Percentiles rank a stretch among this genome's conserved stretches.
Evolutionary conservation across 177 flowering plant genomes (phyloP).

Genomic region (Vitis hybrid): DNA sequence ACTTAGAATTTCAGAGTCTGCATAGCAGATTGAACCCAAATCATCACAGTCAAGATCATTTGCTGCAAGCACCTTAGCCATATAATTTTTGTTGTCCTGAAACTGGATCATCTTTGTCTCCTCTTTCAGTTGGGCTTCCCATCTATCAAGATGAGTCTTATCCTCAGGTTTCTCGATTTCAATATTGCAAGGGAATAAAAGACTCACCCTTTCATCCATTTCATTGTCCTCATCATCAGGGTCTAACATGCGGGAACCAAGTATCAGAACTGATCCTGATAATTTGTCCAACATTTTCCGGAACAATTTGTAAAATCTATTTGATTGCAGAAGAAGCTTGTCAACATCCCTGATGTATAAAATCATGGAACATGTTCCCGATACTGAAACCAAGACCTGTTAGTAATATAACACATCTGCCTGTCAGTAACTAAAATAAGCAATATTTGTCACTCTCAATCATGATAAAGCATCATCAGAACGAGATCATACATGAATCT

Average conservation of each 20-base stretch:
- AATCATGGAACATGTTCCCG: conserved; percentile 38
- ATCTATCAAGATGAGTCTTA: conserved; percentile 37
- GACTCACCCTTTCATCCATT: conserved; percentile 33
- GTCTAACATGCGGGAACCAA: conserved; percentile 43
- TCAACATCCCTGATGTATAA: conserved; percentile 49
- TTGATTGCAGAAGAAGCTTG: conserved; percentile 39
- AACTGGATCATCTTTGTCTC: conserved; percentile 41
- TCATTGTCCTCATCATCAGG: conserved; percentile 31
- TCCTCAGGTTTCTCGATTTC: conserved; percentile 46
- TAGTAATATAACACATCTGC: conserved; percentile 2
- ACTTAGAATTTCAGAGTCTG: conserved; percentile 39
- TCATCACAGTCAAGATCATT: conserved; percentile 56
- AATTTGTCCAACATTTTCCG: conserved; percentile 36
- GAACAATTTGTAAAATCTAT: conserved; percentile 37
- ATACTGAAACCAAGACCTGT: conserved; percentile 43
- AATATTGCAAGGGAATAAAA: conserved; percentile 44
- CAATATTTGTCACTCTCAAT: neutral
- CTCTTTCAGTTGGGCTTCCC: conserved; percentile 51
- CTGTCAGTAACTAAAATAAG: neutral
- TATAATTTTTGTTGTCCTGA: conserved; percentile 52
- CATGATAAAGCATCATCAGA: neutral
- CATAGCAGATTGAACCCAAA: conserved; percentile 40
- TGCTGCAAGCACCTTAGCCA: conserved; percentile 47
- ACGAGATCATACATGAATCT: neutral
- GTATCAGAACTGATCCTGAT: conserved; percentile 39